phyloP scores from a whole-genome alignment of 129 eudicot genomes.

The Gnaphalium uliginosum region DNA sequence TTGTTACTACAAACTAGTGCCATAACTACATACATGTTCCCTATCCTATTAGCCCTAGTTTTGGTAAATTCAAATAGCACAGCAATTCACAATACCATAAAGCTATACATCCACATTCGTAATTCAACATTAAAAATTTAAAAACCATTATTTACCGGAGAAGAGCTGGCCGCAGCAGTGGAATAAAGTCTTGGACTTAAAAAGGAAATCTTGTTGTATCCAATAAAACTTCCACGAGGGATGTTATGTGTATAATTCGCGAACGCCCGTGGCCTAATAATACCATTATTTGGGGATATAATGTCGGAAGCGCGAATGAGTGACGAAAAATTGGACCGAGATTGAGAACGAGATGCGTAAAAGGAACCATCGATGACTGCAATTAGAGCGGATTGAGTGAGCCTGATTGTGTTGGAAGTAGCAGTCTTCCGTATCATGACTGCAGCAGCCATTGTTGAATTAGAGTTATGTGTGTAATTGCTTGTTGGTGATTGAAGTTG shows the following conservation, averaged over 20 bases:
- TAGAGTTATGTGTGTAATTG: background rate
- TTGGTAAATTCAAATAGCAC: background rate
- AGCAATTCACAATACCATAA: background rate
- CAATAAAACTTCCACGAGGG: background rate
- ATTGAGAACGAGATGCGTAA: slow-evolving; percentile 23
- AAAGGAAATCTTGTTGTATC: slow-evolving; percentile 8
- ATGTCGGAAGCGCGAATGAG: slow-evolving; percentile 9
- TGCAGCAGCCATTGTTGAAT: background rate
- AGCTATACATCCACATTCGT: background rate
- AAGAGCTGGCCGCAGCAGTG: slow-evolving; percentile 35
- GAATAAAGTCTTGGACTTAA: slow-evolving; percentile 41
- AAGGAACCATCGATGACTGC: slow-evolving; percentile 24
- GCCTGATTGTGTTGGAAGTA: slow-evolving; percentile 33
- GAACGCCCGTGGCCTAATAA: background rate
- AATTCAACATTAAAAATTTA: background rate
- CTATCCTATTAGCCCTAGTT: no score
- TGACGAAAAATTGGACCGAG: slow-evolving; percentile 28
- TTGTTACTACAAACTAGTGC: no score
- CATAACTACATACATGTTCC: no score
- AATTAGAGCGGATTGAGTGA: slow-evolving; percentile 39
- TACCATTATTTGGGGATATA: background rate
- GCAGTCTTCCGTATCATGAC: slow-evolving; percentile 34
- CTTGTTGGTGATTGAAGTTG: background rate
- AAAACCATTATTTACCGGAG: slow-evolving; percentile 37
- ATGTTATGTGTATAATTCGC: background rate